phyloP scores from a whole-genome alignment of 1,284 basidiomycete genomes.

The Boletus semigastroideus region DNA sequence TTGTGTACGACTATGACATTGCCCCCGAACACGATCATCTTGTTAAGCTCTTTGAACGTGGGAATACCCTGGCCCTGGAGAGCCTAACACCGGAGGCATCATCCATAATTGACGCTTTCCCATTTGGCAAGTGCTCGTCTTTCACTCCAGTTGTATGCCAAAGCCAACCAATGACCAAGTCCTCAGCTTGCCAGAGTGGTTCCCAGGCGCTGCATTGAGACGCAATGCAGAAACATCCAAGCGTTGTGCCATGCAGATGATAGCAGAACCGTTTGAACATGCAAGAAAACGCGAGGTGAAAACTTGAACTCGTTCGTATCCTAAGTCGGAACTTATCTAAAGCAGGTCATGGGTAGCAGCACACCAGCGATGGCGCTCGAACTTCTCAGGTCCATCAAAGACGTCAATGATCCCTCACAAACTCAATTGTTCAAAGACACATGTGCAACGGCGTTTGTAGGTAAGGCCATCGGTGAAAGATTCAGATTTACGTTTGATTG shows the following conservation, averaged over 20 bases:
- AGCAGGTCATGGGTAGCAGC: conserved; percentile 13
- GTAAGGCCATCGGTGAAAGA: conserved; percentile 7
- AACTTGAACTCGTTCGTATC: no score
- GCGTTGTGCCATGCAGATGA: conserved; percentile 15
- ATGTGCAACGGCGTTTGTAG: conserved; percentile 25
- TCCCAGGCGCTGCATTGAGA: conserved; percentile 19
- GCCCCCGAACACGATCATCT: conserved; percentile 15
- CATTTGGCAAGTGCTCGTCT: conserved; percentile 17
- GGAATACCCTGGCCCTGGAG: conserved; percentile 11
- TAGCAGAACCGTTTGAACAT: conserved; percentile 23
- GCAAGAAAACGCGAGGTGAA: conserved; percentile 18
- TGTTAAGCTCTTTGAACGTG: conserved; percentile 20
- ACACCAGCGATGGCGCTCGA: conserved; percentile 18
- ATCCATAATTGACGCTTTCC: conserved; percentile 16
- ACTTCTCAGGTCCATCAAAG: conserved; percentile 4
- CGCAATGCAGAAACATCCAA: conserved; percentile 18
- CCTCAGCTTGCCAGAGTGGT: conserved; percentile 25
- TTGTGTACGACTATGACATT: conserved; percentile 29
- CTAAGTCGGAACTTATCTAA: not conserved
- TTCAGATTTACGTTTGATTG: not conserved
- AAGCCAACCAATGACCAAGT: conserved; percentile 10
- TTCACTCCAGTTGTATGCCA: not conserved
- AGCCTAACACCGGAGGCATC: conserved; percentile 23
- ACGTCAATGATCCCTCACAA: conserved; percentile 1
- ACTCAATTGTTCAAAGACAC: conserved; percentile 16